Evolutionary conservation across 2,329 filamentous ascomycete genomes (phyloP).

Genomic region (Fusarium neocosmosporiellum): DNA sequence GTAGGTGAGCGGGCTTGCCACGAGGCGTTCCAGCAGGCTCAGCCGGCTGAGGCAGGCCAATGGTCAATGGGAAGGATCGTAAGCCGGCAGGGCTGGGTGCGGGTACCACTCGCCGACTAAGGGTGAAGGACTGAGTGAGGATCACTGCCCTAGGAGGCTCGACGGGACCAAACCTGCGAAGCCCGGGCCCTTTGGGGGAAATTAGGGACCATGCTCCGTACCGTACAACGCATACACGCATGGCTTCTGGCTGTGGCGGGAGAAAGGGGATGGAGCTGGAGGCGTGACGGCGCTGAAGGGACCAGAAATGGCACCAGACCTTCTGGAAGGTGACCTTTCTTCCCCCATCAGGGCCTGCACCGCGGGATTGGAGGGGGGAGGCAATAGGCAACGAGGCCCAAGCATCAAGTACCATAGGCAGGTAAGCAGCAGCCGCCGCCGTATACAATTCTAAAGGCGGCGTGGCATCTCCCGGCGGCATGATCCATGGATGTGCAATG

Average conservation of each 20-base stretch:
- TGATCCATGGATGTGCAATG: constrained; percentile 21
- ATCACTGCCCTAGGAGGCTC: constrained; percentile 20
- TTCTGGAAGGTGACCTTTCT: constrained; percentile 22
- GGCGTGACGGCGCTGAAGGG: constrained; percentile 13
- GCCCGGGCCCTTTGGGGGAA: constrained; percentile 32
- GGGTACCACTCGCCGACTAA: constrained; percentile 25
- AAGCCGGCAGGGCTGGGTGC: constrained; percentile 41
- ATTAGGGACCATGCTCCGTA: constrained; percentile 30
- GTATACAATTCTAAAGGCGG: neutral
- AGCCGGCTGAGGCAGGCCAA: constrained; percentile 30
- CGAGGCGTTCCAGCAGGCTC: constrained; percentile 37
- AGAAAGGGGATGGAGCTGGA: constrained; percentile 33
- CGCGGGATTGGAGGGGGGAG: constrained; percentile 16
- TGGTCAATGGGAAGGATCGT: constrained; percentile 37
- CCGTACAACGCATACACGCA: constrained; percentile 26
- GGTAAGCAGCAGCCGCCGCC: neutral
- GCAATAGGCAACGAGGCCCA: constrained; percentile 12
- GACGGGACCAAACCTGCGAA: constrained; percentile 22
- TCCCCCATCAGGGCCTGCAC: constrained; percentile 13
- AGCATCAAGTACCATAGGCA: neutral
- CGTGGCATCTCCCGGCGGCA: constrained; percentile 22
- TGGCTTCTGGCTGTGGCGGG: constrained; percentile 3
- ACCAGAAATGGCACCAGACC: constrained; percentile 19
- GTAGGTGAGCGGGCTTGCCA: constrained; percentile 31
- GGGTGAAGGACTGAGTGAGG: constrained; percentile 10